These are phyloP conservation scores for Isabelozyma heimii DNA, from an alignment of 805 yeast genomes.

Conservation along the genomic window DNA sequence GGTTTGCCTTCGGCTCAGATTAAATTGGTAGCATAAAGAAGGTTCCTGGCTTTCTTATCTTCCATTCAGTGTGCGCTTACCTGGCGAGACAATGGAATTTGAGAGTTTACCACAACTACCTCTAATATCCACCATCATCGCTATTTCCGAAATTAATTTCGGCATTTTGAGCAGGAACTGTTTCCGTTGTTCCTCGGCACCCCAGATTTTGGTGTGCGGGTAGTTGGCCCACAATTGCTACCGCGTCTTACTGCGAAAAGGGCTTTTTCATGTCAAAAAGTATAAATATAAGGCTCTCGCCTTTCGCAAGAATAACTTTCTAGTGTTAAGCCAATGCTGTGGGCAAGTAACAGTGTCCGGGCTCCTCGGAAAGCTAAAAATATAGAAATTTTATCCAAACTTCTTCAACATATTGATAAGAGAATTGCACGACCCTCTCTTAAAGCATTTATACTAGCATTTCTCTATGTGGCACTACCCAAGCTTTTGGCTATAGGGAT, in stretches of 20 bases:
- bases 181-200: too few species aligned
- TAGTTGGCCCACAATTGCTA: too few species aligned
- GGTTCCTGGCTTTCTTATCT: too few species aligned
- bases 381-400: neutral
- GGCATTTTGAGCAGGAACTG: too few species aligned
- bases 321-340: neutral
- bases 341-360: neutral
- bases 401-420: slow-evolving; percentile 1
- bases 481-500: slow-evolving; percentile 16
- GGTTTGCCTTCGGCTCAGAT: too few species aligned
- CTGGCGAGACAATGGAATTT: too few species aligned
- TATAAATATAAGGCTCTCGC: neutral
- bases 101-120: too few species aligned
- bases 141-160: too few species aligned
- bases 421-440: slow-evolving; percentile 23
- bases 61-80: too few species aligned
- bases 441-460: slow-evolving; percentile 32
- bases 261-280: neutral
- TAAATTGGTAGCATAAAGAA: too few species aligned
- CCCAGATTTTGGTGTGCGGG: neutral
- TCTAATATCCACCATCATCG: too few species aligned
- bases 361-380: neutral
- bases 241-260: neutral
- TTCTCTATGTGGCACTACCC: slow-evolving; percentile 33
- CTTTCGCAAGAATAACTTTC: neutral